Conservation (phyloP, 768 basidiomycete species). For the Lactifluus echinatus region DNA sequence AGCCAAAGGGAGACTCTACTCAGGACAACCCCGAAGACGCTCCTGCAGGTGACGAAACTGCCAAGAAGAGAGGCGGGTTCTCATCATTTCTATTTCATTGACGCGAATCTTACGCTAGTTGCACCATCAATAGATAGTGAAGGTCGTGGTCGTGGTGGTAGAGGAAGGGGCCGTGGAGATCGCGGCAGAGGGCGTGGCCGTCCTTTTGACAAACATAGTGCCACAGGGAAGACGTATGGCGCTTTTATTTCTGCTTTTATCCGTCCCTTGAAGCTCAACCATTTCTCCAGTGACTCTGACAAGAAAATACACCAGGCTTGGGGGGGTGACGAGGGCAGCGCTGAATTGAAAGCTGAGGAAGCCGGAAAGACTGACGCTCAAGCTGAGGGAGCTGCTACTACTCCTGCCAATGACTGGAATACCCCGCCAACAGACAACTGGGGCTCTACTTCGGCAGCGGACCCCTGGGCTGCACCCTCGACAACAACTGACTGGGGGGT, state of each 20-base stretch:
- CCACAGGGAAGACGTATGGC: conserved; percentile 73
- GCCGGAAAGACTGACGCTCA: conserved; percentile 66
- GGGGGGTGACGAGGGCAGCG: conserved; percentile 84
- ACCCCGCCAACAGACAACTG: conserved; percentile 25
- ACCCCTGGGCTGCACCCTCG: conserved; percentile 32
- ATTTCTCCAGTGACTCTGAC: conserved; percentile 66
- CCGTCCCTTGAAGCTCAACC: not conserved
- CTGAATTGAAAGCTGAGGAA: conserved; percentile 76
- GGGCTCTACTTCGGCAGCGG: conserved; percentile 26
- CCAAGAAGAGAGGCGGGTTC: conserved; percentile 28
- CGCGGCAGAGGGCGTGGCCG: conserved; percentile 59
- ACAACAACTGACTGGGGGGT: conserved; percentile 27
- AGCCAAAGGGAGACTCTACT: conserved; percentile 32
- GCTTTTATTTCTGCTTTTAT: not conserved
- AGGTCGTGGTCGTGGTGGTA: conserved; percentile 35
- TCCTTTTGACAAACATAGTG: conserved; percentile 78
- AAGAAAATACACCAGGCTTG: conserved; percentile 93
- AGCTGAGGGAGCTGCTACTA: conserved; percentile 34
- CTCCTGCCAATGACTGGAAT: conserved; percentile 34
- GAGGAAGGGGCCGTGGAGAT: conserved; percentile 44
- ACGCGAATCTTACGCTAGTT: conserved; percentile 2
- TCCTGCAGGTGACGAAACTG: conserved; percentile 27
- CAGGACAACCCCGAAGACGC: conserved; percentile 35
- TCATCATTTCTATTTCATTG: not conserved
- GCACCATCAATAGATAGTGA: conserved; percentile 33